phyloP scores from a whole-genome alignment of 1,284 basidiomycete genomes.

The Ustilago crameri region DNA sequence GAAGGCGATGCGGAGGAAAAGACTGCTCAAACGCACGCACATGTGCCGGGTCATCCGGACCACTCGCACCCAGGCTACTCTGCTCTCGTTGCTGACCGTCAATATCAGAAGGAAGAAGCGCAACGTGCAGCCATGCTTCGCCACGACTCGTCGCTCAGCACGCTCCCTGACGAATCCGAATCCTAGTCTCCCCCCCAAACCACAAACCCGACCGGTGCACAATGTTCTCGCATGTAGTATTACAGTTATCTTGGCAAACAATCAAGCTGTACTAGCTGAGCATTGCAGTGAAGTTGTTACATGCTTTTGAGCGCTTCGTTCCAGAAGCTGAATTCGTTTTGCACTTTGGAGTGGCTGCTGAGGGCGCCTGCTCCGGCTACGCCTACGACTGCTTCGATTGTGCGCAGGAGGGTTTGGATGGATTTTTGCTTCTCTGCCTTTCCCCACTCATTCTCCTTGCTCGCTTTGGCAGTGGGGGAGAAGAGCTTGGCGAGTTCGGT shows the following conservation, averaged over 20 bases:
- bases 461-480: too few relatives aligned
- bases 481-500: slow-evolving; percentile 14
- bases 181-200: slow-evolving; percentile 4
- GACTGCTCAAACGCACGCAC: too few relatives aligned
- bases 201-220: too few relatives aligned
- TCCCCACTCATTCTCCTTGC: too few relatives aligned
- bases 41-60: slow-evolving; percentile 42
- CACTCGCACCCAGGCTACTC: slow-evolving; percentile 53
- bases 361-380: neutral
- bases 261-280: too few relatives aligned
- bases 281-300: too few relatives aligned
- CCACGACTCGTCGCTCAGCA: slow-evolving; percentile 35
- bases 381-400: slow-evolving; percentile 4
- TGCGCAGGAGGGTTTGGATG: neutral
- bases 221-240: too few relatives aligned
- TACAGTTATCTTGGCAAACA: too few relatives aligned
- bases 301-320: too few relatives aligned
- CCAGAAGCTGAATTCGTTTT: slow-evolving; percentile 50
- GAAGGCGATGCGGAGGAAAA: too few relatives aligned
- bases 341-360: slow-evolving; percentile 16
- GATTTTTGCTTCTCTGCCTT: neutral
- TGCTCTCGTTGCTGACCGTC: slow-evolving; percentile 55
- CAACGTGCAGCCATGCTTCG: slow-evolving; percentile 53
- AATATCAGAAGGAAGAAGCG: slow-evolving; percentile 54
- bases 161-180: slow-evolving; percentile 38